Conservation (phyloP, 169 alveolate species). For the Prorocentrum cordatum region DNA sequence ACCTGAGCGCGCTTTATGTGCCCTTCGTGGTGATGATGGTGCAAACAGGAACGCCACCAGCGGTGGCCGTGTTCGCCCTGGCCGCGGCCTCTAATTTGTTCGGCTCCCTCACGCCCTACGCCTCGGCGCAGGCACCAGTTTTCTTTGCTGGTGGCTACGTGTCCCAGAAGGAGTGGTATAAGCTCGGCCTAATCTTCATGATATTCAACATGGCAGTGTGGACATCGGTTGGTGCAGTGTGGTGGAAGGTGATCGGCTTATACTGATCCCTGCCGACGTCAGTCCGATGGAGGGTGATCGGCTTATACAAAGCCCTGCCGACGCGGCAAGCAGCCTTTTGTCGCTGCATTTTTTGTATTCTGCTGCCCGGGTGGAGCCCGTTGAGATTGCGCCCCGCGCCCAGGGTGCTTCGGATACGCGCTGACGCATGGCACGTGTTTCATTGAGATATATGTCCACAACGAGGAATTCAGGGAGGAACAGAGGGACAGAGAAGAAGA, state of each 20-base stretch:
- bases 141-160: constrained; percentile 48
- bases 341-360: no score
- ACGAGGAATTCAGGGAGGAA: no score
- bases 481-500: no score
- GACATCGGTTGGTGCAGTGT: not conserved
- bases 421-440: no score
- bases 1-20: constrained; percentile 24
- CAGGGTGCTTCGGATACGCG: no score
- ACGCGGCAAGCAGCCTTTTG: no score
- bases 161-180: constrained; percentile 11
- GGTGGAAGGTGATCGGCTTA: constrained; percentile 39
- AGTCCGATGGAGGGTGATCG: no score
- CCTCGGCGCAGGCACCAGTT: constrained; percentile 54
- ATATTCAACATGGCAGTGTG: constrained; percentile 17
- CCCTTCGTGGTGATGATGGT: constrained; percentile 48
- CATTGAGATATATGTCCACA: no score
- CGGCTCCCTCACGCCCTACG: constrained; percentile 26
- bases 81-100: constrained; percentile 36
- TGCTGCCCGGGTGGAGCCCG: no score
- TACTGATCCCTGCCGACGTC: no score
- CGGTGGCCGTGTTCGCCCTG: constrained; percentile 23
- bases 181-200: constrained; percentile 31
- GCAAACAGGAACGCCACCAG: constrained; percentile 35
- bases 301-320: no score
- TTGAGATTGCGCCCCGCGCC: no score